phyloP scores from a whole-genome alignment of 176 grass and related monocot species.

The Microstegium vimineum region DNA sequence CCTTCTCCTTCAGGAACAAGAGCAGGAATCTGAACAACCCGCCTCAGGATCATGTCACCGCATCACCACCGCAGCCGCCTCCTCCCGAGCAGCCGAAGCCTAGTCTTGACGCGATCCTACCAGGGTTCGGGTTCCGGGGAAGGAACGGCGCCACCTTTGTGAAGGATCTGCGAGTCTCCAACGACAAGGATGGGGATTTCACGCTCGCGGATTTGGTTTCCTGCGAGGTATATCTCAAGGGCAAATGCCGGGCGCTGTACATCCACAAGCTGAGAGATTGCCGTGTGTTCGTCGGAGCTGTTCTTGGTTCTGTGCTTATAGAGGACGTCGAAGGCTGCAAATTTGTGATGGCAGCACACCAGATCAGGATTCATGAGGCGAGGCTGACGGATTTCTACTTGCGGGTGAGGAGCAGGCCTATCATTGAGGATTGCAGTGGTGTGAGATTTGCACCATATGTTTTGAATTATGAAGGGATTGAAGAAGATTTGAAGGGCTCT shows the following conservation, averaged over 20 bases:
- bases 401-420: slow-evolving; percentile 75
- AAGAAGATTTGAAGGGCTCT: slow-evolving; percentile 62
- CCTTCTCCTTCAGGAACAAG: slow-evolving; percentile 91
- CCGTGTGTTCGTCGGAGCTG: slow-evolving; percentile 55
- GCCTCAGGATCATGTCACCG: slow-evolving; percentile 22
- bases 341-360: slow-evolving; percentile 75
- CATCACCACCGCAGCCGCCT: neutral
- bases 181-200: slow-evolving; percentile 76
- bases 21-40: slow-evolving; percentile 36
- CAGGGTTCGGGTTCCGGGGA: slow-evolving; percentile 58
- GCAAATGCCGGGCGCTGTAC: slow-evolving; percentile 60
- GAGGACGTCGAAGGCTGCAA: slow-evolving; percentile 63
- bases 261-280: slow-evolving; percentile 69
- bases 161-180: slow-evolving; percentile 64
- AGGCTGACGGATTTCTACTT: slow-evolving; percentile 74
- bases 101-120: slow-evolving; percentile 15
- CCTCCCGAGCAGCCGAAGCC: neutral
- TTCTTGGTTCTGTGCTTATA: slow-evolving; percentile 77
- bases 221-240: slow-evolving; percentile 70
- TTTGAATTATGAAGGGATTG: slow-evolving; percentile 60
- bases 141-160: slow-evolving; percentile 46
- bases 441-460: slow-evolving; percentile 81
- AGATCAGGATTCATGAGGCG: slow-evolving; percentile 85
- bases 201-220: slow-evolving; percentile 64
- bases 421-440: slow-evolving; percentile 74